phyloP scores from a whole-genome alignment of 108 stramenopile species.

The Nitzschia inconspicua region DNA sequence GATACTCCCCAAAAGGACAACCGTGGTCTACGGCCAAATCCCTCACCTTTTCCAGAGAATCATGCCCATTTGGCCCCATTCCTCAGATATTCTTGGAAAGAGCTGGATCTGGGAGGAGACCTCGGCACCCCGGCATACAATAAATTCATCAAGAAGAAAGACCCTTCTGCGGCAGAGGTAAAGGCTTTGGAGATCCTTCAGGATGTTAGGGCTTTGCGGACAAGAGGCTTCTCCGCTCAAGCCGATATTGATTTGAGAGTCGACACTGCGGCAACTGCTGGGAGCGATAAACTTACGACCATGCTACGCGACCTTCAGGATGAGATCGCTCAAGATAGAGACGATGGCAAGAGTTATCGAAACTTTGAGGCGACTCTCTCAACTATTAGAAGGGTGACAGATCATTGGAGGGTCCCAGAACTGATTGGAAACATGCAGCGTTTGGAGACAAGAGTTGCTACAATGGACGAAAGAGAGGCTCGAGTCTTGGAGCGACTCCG shows the following conservation, averaged over 20 bases:
- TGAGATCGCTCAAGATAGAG: background rate
- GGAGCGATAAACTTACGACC: background rate
- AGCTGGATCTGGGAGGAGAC: slow-evolving; percentile 1
- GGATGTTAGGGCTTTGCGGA: background rate
- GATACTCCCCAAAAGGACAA: background rate
- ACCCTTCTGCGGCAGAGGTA: background rate
- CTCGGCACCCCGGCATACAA: slow-evolving; percentile 15
- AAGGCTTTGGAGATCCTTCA: background rate
- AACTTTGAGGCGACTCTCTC: background rate
- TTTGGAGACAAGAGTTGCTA: background rate
- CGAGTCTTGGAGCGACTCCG: background rate
- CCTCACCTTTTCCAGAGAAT: background rate
- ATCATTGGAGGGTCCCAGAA: background rate
- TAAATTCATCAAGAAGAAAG: background rate
- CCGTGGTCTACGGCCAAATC: background rate
- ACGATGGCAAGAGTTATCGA: background rate
- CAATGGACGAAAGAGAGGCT: slow-evolving; percentile 9
- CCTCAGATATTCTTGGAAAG: slow-evolving; percentile 4
- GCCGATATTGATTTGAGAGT: background rate
- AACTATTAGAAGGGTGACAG: background rate
- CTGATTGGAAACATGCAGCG: background rate
- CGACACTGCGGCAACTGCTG: background rate
- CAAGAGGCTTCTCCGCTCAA: background rate
- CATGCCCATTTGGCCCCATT: slow-evolving; percentile 2
- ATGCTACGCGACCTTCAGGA: background rate